Evolutionary conservation across 352 stramenopile genomes (phyloP).

Genomic region (Blastocystis sp.): DNA sequence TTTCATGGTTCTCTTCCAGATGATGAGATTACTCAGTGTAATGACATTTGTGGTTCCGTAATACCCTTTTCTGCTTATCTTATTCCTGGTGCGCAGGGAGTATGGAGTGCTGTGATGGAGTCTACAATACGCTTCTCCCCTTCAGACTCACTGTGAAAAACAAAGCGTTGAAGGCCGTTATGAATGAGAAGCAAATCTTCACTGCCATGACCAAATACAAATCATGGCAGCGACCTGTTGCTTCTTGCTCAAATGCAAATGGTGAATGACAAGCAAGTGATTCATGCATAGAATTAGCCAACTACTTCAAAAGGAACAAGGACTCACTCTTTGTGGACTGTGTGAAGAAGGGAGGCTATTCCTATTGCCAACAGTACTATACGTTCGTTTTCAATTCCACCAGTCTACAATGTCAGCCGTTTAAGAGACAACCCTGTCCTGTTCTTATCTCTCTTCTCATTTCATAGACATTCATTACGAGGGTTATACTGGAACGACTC

Average conservation of each 20-base stretch:
- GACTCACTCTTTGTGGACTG: not conserved
- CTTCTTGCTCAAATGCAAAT: not conserved
- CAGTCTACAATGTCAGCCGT: not conserved
- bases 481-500: not conserved
- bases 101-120: not conserved
- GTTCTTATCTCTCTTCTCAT: not conserved
- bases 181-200: not conserved
- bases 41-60: too few relatives aligned
- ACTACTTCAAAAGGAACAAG: not conserved
- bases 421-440: not conserved
- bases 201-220: not conserved
- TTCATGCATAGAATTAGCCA: not conserved
- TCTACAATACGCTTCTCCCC: not conserved
- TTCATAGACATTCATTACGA: not conserved
- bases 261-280: not conserved
- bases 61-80: too few relatives aligned
- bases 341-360: not conserved
- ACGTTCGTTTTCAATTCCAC: not conserved
- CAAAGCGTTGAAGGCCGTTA: not conserved
- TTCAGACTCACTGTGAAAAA: not conserved
- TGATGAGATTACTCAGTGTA: too few relatives aligned
- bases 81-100: too few relatives aligned
- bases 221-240: too few relatives aligned
- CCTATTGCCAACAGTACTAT: not conserved
- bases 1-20: too few relatives aligned